These are phyloP conservation scores for Verticillium nonalfalfae DNA, from an alignment of 2,329 filamentous ascomycete species.

Conservation along the genomic window DNA sequence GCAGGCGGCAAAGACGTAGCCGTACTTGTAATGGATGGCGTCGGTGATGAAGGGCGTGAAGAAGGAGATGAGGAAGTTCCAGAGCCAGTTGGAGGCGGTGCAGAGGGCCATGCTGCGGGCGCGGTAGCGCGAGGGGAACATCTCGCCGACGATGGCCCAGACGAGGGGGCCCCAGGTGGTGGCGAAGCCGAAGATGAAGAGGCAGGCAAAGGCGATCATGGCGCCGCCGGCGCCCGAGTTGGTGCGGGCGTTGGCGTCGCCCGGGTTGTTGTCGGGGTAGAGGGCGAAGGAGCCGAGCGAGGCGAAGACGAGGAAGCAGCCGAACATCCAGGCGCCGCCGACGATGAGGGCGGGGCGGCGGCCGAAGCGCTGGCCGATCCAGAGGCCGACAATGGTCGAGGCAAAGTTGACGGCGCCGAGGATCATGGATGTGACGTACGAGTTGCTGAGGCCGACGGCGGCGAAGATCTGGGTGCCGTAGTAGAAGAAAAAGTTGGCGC, in stretches of 20 bases:
- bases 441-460: constrained; percentile 57
- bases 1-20: constrained; percentile 65
- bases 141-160: constrained; percentile 59
- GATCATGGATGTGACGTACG: constrained; percentile 63
- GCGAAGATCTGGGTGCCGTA: constrained; percentile 61
- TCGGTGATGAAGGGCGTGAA: constrained; percentile 69
- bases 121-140: constrained; percentile 54
- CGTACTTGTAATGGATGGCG: constrained; percentile 62
- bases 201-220: constrained; percentile 62
- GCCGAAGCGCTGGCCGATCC: constrained; percentile 58
- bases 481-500: constrained; percentile 64
- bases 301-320: constrained; percentile 41
- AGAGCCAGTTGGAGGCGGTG: constrained; percentile 55
- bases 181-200: constrained; percentile 63
- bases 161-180: constrained; percentile 46
- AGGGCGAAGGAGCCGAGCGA: constrained; percentile 41
- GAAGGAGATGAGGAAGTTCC: constrained; percentile 58
- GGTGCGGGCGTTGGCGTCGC: constrained; percentile 29
- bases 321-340: constrained; percentile 56
- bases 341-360: constrained; percentile 56
- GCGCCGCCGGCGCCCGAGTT: constrained; percentile 46
- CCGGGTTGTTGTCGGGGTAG: constrained; percentile 14
- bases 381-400: constrained; percentile 60
- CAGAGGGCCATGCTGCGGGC: constrained; percentile 48
- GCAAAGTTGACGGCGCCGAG: constrained; percentile 61